Evolutionary conservation across 495 filamentous ascomycete genomes (phyloP), one percentile per base, ranked within the genome.

Genomic region (Paragyromitra xinjiangensis): DNA sequence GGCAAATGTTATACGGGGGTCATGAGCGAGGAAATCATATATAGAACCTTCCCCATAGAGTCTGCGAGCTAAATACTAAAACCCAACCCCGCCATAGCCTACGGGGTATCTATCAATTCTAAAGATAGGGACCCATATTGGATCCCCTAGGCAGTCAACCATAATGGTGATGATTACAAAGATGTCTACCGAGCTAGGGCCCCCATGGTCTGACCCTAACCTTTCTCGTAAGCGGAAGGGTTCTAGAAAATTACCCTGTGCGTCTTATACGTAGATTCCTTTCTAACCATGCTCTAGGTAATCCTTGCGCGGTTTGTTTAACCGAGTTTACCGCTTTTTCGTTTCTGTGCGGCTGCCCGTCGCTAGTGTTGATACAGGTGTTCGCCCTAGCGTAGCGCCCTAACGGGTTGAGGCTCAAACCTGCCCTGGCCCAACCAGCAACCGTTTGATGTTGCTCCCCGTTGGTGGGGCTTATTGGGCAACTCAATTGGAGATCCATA

Each of bases 21-120:
- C 64, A 58, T 58, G 50, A 8, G 44, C 29, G 24, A 34, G 29
- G 62, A 77, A 73, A 64, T 42, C 11, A 48, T 48, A 53, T 22
- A 76, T 44, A 71, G 62, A 76, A 64, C 61, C 73, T 73, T 77
- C 73, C 66, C 45, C 56, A 75, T 72, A 24, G 58, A 72, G 73
- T 14, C 12, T 16, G 29, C 22, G 12, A 73, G 50, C 44, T 61
- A 75, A 71, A 64, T n/a, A 64, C 50, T 56, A 69, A 76, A 34
- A 48, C 48, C 56, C 58, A 56, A 26, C 56, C 58, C 68, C 55
- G 42, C 29, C 29, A 34, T 34, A 34, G 29, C 29, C 29, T 34
- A 34, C 29, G 34, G 50, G 50, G 2, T 53, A 34, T 34, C 29
- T 34, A 34, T 34, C 29, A 34, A 34, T 34, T 34, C 29, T 3